phyloP scores from a whole-genome alignment of 2,329 filamentous ascomycete species.

The Talaromyces sp. region DNA sequence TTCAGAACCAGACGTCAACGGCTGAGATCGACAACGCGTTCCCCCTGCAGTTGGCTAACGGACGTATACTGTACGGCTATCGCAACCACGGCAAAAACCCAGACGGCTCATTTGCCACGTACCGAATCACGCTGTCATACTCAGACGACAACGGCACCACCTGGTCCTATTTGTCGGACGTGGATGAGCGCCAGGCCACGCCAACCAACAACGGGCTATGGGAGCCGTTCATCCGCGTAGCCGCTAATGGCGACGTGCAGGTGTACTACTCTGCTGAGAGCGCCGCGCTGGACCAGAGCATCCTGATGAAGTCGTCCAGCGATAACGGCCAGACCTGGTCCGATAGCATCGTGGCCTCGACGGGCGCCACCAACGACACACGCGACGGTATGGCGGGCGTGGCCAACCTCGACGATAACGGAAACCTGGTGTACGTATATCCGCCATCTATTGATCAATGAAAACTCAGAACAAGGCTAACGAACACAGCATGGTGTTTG shows the following conservation, averaged over 20 bases:
- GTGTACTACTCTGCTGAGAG: not conserved
- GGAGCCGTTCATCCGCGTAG: too few species aligned
- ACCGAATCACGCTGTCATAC: slow-evolving; percentile 1
- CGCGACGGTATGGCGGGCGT: not conserved
- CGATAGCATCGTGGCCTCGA: not conserved
- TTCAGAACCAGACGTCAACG: not conserved
- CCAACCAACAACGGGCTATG: too few species aligned
- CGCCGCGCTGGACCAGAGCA: not conserved
- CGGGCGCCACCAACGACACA: not conserved
- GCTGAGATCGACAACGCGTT: slow-evolving; percentile 1
- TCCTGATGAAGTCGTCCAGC: slow-evolving; percentile 1
- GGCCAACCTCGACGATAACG: slow-evolving; percentile 1
- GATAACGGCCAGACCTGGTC: slow-evolving; percentile 3
- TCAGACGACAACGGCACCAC: not conserved
- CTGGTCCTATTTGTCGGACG: not conserved
- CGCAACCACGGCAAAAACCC: slow-evolving; percentile 1
- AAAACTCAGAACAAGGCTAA: not conserved
- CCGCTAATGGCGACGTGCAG: too few species aligned
- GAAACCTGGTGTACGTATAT: not conserved
- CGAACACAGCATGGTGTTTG: not conserved
- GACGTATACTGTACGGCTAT: slow-evolving; percentile 2
- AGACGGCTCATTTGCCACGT: not conserved
- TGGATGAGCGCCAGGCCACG: not conserved
- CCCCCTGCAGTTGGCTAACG: slow-evolving; percentile 1
- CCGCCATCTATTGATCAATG: not conserved